A percentile compares a stretch with the other conserved stretches of the same genome.
These are phyloP conservation scores for Salix arbutifolia DNA, from an alignment of 345 rosid species.

Conservation along the genomic window DNA sequence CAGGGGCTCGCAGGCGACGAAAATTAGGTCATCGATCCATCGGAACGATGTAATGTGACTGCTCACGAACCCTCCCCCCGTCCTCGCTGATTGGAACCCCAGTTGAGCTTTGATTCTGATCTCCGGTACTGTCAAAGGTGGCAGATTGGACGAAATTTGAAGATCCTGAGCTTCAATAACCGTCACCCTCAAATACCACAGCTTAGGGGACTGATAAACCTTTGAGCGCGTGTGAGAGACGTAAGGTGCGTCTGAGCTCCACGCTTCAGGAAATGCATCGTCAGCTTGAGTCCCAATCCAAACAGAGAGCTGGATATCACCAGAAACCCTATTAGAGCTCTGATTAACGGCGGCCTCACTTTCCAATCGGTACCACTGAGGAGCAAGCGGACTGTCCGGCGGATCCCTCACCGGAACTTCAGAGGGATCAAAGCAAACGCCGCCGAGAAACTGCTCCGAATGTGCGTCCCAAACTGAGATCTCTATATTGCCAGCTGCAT, in stretches of 20 bases:
- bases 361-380: conserved; percentile 87
- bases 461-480: conserved; percentile 80
- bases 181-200: conserved; percentile 85
- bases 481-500: conserved; percentile 58
- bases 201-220: conserved; percentile 91
- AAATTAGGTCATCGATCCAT: conserved; percentile 84
- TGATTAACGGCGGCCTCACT: conserved; percentile 41
- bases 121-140: conserved; percentile 83
- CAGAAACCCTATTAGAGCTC: conserved; percentile 42
- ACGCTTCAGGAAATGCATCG: conserved; percentile 89
- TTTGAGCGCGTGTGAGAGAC: conserved; percentile 87
- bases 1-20: conserved; percentile 89
- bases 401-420: conserved; percentile 80
- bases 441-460: conserved; percentile 75
- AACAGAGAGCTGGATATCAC: conserved; percentile 86
- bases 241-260: conserved; percentile 81
- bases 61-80: conserved; percentile 73
- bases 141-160: conserved; percentile 63
- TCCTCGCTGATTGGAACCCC: conserved; percentile 75
- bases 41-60: conserved; percentile 65
- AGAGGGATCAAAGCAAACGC: conserved; percentile 81
- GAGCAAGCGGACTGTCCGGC: conserved; percentile 88
- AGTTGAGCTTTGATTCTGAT: conserved; percentile 74
- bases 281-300: conserved; percentile 97
- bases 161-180: conserved; percentile 91